Conservation (phyloP, 805 yeast genomes). For the Candida fluviatilis region DNA sequence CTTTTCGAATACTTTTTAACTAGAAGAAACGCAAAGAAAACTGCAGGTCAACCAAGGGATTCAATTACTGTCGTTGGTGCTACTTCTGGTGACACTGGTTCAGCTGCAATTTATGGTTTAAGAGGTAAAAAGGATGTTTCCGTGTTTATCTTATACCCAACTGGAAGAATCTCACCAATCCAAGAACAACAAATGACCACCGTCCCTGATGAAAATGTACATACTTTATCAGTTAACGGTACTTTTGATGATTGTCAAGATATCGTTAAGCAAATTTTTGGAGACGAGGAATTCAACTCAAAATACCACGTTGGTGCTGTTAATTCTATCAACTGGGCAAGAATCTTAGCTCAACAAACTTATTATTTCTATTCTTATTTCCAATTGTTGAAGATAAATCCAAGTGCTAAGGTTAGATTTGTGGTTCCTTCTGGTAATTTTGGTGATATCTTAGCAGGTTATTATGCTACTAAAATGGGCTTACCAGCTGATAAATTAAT, state of each 20-base stretch:
- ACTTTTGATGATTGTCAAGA: conserved; percentile 99
- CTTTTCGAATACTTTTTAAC: conserved; percentile 86
- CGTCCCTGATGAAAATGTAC: conserved; percentile 87
- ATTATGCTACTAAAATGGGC: conserved; percentile 92
- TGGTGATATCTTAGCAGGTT: conserved; percentile 97
- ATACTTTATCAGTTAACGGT: conserved; percentile 91
- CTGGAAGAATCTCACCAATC: conserved; percentile 94
- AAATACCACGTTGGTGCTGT: conserved; percentile 96
- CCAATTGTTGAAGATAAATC: conserved; percentile 47
- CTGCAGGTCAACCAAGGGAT: conserved; percentile 58
- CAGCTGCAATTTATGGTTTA: conserved; percentile 97
- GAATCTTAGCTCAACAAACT: conserved; percentile 96
- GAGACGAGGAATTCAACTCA: conserved; percentile 81
- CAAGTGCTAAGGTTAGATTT: conserved; percentile 53
- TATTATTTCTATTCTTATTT: conserved; percentile 93
- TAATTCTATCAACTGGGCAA: conserved; percentile 98
- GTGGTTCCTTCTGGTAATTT: conserved; percentile 98
- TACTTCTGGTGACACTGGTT: conserved; percentile 98
- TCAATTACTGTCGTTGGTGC: conserved; percentile 97
- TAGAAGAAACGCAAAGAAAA: conserved; percentile 59
- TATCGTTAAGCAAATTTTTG: conserved; percentile 88
- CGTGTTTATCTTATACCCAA: conserved; percentile 93
- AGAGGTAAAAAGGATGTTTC: conserved; percentile 97
- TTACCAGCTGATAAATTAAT: conserved; percentile 81
- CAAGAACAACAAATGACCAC: conserved; percentile 99